Percentiles rank a stretch among this genome's conserved stretches.
Conservation (phyloP, 306 rosid species). For the Potentilla sterilis region DNA sequence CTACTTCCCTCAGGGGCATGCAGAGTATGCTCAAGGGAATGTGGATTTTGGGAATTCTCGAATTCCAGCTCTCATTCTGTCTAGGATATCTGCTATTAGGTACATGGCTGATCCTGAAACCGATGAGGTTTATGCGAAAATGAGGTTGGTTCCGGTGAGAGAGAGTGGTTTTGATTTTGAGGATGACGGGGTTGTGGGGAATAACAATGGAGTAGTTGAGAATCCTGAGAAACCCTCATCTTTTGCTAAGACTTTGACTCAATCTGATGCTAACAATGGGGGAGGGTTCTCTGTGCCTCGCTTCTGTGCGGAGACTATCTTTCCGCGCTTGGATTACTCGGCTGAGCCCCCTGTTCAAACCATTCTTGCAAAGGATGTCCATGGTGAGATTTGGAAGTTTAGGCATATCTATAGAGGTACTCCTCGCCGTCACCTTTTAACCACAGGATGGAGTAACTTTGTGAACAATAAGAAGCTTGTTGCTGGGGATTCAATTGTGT, state of each 20-base stretch:
- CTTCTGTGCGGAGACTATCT: constrained; percentile 92
- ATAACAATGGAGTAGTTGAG: constrained; percentile 36
- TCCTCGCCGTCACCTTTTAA: constrained; percentile 92
- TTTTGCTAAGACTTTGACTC: constrained; percentile 92
- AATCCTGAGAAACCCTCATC: constrained; percentile 59
- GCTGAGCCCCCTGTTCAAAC: constrained; percentile 91
- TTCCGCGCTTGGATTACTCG: constrained; percentile 75
- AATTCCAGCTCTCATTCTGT: constrained; percentile 57
- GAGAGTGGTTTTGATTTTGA: constrained; percentile 44
- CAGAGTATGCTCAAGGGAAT: constrained; percentile 60
- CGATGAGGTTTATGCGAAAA: constrained; percentile 79
- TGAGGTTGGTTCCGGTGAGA: constrained; percentile 55
- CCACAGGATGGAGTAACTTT: constrained; percentile 98
- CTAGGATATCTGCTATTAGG: constrained; percentile 56
- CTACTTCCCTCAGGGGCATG: constrained; percentile 96
- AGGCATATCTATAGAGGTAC: constrained; percentile 98
- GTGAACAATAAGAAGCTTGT: constrained; percentile 95
- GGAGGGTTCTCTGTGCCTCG: constrained; percentile 99
- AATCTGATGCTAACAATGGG: constrained; percentile 96
- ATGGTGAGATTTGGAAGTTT: constrained; percentile 86
- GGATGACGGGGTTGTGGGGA: constrained; percentile 45
- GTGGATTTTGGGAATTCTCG: constrained; percentile 53
- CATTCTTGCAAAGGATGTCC: constrained; percentile 83
- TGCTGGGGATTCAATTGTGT: constrained; percentile 95
- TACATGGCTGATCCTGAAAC: constrained; percentile 90